A percentile compares a stretch with the other conserved stretches of the same genome.
Evolutionary conservation across 129 eudicot genomes (phyloP).

Genomic region (Solidago caesia): DNA sequence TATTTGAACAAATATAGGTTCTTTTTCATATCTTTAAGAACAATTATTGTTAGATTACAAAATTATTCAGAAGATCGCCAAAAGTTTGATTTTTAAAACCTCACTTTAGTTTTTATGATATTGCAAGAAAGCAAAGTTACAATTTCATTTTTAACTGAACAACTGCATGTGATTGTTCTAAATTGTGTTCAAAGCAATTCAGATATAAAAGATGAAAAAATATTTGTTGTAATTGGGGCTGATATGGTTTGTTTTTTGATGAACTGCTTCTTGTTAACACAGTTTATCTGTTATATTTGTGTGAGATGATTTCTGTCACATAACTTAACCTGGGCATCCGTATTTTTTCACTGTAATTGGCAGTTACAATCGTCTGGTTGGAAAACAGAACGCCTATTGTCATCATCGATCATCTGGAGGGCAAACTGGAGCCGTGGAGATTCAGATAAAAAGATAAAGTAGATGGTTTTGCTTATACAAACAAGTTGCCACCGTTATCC

Average conservation of each 20-base stretch:
- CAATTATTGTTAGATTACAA: too few species aligned
- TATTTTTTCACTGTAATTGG: constrained; percentile 9
- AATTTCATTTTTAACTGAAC: neutral
- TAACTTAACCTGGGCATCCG: constrained; percentile 10
- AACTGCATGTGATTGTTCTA: neutral
- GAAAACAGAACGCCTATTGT: constrained; percentile 83
- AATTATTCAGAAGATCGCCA: too few species aligned
- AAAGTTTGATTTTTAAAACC: too few species aligned
- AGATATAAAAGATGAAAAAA: neutral
- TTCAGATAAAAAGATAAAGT: constrained; percentile 52
- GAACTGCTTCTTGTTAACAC: neutral
- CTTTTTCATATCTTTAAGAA: neutral
- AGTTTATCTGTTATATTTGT: neutral
- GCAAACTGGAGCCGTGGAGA: constrained; percentile 60
- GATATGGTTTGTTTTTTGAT: neutral
- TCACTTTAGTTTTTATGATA: too few species aligned
- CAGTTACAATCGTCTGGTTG: constrained; percentile 87
- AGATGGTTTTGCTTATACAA: constrained; percentile 16
- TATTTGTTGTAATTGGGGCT: neutral
- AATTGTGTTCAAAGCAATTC: neutral
- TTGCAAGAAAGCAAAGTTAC: neutral
- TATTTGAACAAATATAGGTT: neutral
- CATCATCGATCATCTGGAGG: constrained; percentile 88
- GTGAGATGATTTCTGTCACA: constrained; percentile 13
- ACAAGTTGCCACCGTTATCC: constrained; percentile 6